These are phyloP conservation scores for Collybia mongolica DNA, from an alignment of 768 basidiomycete species.

Conservation along the genomic window DNA sequence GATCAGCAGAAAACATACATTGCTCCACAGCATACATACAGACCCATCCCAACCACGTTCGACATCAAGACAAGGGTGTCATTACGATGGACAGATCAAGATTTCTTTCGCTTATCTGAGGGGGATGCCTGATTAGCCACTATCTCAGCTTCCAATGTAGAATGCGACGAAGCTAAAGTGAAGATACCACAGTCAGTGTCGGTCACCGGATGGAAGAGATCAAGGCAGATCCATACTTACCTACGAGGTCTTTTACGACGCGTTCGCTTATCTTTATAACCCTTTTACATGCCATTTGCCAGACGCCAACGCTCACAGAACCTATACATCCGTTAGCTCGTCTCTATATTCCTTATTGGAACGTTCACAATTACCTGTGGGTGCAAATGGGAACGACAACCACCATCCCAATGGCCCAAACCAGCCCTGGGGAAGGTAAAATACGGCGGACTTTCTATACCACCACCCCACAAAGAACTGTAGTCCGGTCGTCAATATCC, in stretches of 20 bases:
- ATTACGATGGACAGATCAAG: not conserved
- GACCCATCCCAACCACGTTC: not conserved
- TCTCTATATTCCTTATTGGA: not conserved
- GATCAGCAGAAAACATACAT: too few relatives aligned
- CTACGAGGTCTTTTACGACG: conserved; percentile 60
- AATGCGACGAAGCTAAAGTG: conserved; percentile 10
- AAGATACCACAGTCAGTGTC: not conserved
- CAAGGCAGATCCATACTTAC: conserved; percentile 25
- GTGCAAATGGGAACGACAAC: conserved; percentile 88
- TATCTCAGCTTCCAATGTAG: conserved; percentile 8
- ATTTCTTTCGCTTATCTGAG: conserved; percentile 9
- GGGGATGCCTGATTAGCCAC: conserved; percentile 1
- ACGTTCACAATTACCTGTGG: conserved; percentile 56
- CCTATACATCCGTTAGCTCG: conserved; percentile 42
- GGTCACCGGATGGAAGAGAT: not conserved
- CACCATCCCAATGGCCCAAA: conserved; percentile 88
- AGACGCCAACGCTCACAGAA: conserved; percentile 88
- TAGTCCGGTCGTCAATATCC: conserved; percentile 84
- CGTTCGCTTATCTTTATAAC: conserved; percentile 79
- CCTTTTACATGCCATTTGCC: conserved; percentile 93
- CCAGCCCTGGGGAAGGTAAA: conserved; percentile 91
- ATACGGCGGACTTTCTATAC: conserved; percentile 88
- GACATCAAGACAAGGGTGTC: not conserved
- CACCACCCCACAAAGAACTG: conserved; percentile 89
- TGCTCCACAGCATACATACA: conserved; percentile 5